Evolutionary conservation across 805 yeast species (phyloP).

Genomic region (Blastobotrys attinorum): DNA sequence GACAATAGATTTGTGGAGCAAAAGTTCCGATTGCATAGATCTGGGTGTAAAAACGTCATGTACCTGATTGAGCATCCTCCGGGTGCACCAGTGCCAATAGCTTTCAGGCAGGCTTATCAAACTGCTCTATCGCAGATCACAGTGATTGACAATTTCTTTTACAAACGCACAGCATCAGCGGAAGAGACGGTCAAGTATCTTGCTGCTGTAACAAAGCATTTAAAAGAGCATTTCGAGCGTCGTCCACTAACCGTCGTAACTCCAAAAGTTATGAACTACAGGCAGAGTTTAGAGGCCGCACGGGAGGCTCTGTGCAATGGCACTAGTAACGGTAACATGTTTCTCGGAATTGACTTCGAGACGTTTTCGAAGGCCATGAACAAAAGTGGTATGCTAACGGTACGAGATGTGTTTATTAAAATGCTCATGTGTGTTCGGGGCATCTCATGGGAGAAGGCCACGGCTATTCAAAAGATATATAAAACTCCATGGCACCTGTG

Average conservation of each 20-base stretch:
- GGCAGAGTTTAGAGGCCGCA: slow-evolving; percentile 33
- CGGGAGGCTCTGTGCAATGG: slow-evolving; percentile 7
- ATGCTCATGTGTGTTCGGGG: slow-evolving; percentile 80
- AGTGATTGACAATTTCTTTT: slow-evolving; percentile 55
- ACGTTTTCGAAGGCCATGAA: slow-evolving; percentile 61
- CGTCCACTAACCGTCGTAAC: slow-evolving; percentile 35
- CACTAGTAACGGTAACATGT: neutral
- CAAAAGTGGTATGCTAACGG: slow-evolving; percentile 62
- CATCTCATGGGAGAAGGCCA: slow-evolving; percentile 76
- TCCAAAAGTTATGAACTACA: slow-evolving; percentile 44
- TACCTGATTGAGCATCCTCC: slow-evolving; percentile 76
- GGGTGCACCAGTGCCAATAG: slow-evolving; percentile 24
- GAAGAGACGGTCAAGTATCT: slow-evolving; percentile 68
- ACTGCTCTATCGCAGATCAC: slow-evolving; percentile 70
- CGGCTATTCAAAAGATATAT: slow-evolving; percentile 59
- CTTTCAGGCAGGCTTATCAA: slow-evolving; percentile 48
- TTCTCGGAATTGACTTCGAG: slow-evolving; percentile 37
- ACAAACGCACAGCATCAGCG: slow-evolving; percentile 59
- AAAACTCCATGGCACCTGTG: slow-evolving; percentile 63
- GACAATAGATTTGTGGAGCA: slow-evolving; percentile 92
- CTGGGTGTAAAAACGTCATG: slow-evolving; percentile 59
- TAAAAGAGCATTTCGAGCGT: slow-evolving; percentile 34
- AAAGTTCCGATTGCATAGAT: slow-evolving; percentile 61
- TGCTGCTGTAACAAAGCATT: slow-evolving; percentile 38
- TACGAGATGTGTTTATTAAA: slow-evolving; percentile 64